A percentile compares a stretch with the other conserved stretches of the same genome.
These are phyloP conservation scores for Thoreauomyces humboldtii DNA, from an alignment of 192 early-diverging fungal species.

Conservation along the genomic window DNA sequence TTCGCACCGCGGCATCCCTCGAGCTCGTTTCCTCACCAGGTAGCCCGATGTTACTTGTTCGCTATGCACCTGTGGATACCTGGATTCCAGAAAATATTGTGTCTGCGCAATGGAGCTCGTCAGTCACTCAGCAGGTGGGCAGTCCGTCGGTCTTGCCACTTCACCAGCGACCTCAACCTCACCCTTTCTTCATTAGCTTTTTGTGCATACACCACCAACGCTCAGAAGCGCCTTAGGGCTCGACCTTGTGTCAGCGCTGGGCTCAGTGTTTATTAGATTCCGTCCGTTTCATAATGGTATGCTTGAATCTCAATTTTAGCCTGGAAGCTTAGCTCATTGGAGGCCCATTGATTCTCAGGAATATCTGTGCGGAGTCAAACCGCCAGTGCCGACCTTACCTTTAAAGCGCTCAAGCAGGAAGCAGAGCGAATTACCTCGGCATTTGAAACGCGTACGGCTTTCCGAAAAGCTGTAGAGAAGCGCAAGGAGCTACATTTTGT, in stretches of 20 bases:
- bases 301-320: constrained; percentile 5
- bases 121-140: too few relatives aligned
- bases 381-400: neutral
- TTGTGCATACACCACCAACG: neutral
- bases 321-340: too few relatives aligned
- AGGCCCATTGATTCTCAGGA: too few relatives aligned
- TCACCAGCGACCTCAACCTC: neutral
- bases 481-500: neutral
- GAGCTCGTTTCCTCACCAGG: neutral
- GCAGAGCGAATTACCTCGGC: neutral
- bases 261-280: neutral
- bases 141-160: neutral
- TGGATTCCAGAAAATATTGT: too few relatives aligned
- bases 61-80: neutral
- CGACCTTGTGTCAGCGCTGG: neutral
- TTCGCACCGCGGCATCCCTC: neutral
- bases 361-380: neutral
- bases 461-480: neutral
- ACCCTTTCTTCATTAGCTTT: neutral
- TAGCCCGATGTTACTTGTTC: neutral
- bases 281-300: neutral
- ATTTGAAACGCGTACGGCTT: neutral
- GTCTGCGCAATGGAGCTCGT: too few relatives aligned
- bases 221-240: neutral
- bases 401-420: neutral